These are phyloP conservation scores for Ambrosiella beaveri DNA, from an alignment of 2,329 filamentous ascomycete genomes.

Conservation along the genomic window DNA sequence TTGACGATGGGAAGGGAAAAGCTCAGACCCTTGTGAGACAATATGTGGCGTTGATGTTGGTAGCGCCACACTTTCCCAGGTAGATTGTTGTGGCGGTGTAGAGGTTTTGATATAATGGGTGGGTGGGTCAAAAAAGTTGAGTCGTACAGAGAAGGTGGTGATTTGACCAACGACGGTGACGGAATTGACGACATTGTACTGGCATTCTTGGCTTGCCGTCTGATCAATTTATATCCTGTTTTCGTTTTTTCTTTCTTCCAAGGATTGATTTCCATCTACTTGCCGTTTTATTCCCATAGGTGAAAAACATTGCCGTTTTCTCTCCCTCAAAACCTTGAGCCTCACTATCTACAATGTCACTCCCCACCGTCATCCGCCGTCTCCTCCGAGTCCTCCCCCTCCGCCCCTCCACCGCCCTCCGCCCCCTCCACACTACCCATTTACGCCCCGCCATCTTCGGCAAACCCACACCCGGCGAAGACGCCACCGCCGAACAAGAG, in stretches of 20 bases:
- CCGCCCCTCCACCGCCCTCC: slow-evolving; percentile 16
- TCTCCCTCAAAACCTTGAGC: not conserved
- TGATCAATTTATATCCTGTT: not conserved
- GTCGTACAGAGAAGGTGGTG: not conserved
- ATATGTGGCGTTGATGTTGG: not conserved
- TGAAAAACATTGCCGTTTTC: not conserved
- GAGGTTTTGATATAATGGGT: not conserved
- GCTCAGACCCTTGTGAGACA: too few species aligned
- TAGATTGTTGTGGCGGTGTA: not conserved
- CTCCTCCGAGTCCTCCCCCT: slow-evolving; percentile 24
- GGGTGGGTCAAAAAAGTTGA: not conserved
- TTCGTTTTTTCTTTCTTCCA: not conserved
- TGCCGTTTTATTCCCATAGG: not conserved
- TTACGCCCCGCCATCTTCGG: slow-evolving; percentile 15
- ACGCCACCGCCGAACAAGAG: slow-evolving; percentile 9
- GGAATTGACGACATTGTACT: not conserved
- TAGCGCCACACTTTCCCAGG: not conserved
- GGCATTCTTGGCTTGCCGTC: not conserved
- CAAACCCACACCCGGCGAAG: slow-evolving; percentile 10
- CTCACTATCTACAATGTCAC: slow-evolving; percentile 1
- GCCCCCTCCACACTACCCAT: slow-evolving; percentile 17
- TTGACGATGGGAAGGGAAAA: too few species aligned
- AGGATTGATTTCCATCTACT: too few species aligned
- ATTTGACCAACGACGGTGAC: not conserved
- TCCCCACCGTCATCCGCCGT: slow-evolving; percentile 22